Conservation (phyloP, 768 basidiomycete species). For the Boletus insuetus region DNA sequence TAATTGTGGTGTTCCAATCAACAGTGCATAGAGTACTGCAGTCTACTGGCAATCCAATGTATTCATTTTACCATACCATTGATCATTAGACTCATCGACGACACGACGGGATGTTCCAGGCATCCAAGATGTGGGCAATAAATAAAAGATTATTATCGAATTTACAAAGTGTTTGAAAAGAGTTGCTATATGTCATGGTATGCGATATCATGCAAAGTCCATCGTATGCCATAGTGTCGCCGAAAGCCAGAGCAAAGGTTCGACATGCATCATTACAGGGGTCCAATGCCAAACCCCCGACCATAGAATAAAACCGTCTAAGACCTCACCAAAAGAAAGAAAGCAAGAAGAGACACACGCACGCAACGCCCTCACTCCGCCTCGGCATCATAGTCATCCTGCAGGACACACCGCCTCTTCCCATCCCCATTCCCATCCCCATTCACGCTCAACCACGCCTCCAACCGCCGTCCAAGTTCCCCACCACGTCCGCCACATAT, state of each 20-base stretch:
- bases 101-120: too few species aligned
- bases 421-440: conserved; percentile 25
- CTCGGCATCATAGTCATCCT: conserved; percentile 14
- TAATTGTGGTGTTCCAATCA: too few species aligned
- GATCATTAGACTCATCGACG: too few species aligned
- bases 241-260: background rate
- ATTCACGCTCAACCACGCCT: conserved; percentile 63
- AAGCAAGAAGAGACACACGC: background rate
- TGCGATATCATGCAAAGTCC: conserved; percentile 1
- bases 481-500: conserved; percentile 78
- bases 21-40: too few species aligned
- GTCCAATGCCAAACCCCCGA: background rate
- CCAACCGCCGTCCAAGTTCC: conserved; percentile 70
- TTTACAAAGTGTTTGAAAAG: too few species aligned
- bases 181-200: background rate
- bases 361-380: conserved; percentile 10
- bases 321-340: background rate
- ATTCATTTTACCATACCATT: too few species aligned
- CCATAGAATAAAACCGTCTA: background rate
- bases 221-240: background rate
- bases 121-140: too few species aligned
- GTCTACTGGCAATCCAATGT: too few species aligned
- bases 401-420: conserved; percentile 6
- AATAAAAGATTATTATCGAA: too few species aligned
- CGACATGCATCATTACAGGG: conserved; percentile 1